These are phyloP conservation scores for Pycnococcus provasolii DNA, from an alignment of 139 green algal species.

Conservation along the genomic window DNA sequence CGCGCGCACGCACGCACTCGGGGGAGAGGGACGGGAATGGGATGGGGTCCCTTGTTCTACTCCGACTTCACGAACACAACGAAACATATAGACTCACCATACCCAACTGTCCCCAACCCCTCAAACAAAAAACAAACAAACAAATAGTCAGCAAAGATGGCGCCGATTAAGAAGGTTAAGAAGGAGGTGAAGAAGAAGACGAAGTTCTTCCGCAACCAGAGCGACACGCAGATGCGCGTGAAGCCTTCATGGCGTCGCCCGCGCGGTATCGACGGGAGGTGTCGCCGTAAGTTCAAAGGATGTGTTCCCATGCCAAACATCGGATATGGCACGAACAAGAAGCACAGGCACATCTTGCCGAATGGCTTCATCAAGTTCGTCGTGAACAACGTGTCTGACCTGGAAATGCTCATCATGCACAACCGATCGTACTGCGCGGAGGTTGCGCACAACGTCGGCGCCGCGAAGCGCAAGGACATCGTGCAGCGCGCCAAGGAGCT, in stretches of 20 bases:
- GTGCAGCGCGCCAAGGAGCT: slow-evolving; percentile 89
- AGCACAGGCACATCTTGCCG: slow-evolving; percentile 78
- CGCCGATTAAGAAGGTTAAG: too few relatives aligned
- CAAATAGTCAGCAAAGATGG: too few relatives aligned
- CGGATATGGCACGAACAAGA: slow-evolving; percentile 90
- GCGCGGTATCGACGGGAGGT: slow-evolving; percentile 94
- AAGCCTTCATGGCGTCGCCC: slow-evolving; percentile 79
- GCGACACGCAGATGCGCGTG: too few relatives aligned
- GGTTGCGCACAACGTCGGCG: slow-evolving; percentile 90
- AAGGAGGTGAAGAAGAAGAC: too few relatives aligned
- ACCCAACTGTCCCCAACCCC: too few relatives aligned
- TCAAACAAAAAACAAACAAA: too few relatives aligned
- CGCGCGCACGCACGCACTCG: too few relatives aligned
- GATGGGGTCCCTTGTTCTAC: too few relatives aligned
- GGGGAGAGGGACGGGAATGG: too few relatives aligned
- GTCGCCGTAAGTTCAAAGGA: slow-evolving; percentile 94
- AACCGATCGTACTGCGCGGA: slow-evolving; percentile 85
- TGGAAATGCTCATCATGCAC: slow-evolving; percentile 98
- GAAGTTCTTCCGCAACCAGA: too few relatives aligned
- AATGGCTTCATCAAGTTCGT: slow-evolving; percentile 84
- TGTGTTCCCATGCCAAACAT: slow-evolving; percentile 85
- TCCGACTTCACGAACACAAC: too few relatives aligned
- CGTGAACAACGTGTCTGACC: slow-evolving; percentile 82
- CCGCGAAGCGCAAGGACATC: slow-evolving; percentile 89
- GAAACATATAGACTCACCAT: too few relatives aligned